Evolutionary conservation across 2,329 filamentous ascomycete genomes (phyloP), one percentile per base, ranked within the genome.

Genomic region (Thermothelomyces thermophilus): DNA sequence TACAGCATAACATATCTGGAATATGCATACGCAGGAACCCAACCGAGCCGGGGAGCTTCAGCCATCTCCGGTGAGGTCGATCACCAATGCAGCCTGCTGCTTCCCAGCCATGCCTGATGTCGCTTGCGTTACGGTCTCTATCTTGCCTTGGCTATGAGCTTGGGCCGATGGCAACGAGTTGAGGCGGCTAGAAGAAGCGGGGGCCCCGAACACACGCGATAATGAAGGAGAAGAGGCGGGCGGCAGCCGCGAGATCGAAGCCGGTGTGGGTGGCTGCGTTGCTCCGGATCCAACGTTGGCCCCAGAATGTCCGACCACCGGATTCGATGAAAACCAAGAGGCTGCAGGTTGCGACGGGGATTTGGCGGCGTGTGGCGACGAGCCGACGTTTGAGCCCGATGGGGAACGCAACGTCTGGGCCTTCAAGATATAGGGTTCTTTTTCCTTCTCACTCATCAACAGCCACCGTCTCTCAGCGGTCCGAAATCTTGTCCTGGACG

Each of bases 31-130:
- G n/a, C n/a, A n/a, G n/a, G n/a, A n/a, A n/a, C n/a, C n/a, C n/a
- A n/a, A n/a, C n/a, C n/a, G 5, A 9, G 24, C 24, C 9, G 24
- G 24, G 24, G 24, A 26, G 5, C 3, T n/a, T 50, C 36, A 52
- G 19, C 46, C 41, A 48, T 52, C 50, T 19, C 50, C 47, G 13
- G 50, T 59, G 36, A 57, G 28, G 35, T 59, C 51, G 16, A 59
- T 48, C 4, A 57, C 33, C 10, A 50, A 49, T 4, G 10, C 17
- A 1, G 16, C 34, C 39, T 33, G 44, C 6, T 33, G 36, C 31
- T 44, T 52, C 14, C 30, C 37, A 5, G 30, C 36, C 17, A 43
- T 39, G n/a, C 35, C 28, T 17, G 53, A 9, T 14, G 45, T 22
- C 3, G 28, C 9, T 20, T 26, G 24, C n/a, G 44, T 31, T n/a